Base-by-base conservation (phyloP, 495 filamentous ascomycete species). In the Hypoxylon fragiforme region DNA sequence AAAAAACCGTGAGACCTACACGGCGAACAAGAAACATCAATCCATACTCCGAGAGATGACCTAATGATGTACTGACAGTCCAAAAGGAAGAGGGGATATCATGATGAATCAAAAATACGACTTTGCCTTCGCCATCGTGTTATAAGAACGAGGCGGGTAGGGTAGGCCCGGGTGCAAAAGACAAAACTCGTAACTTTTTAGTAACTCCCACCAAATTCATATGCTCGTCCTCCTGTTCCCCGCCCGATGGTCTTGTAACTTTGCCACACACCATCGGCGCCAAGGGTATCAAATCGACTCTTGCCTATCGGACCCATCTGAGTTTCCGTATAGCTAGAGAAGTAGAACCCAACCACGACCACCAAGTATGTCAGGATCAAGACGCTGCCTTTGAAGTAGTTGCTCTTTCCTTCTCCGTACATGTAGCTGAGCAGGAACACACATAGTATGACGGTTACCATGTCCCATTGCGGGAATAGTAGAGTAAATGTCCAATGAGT, bases 381-480 rank as follows among this genome's bases (percentile, higher is more conserved):
- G 61, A 97, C 95, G 52, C 90, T 95, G 39, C 94, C 94, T 71
- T 85, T 91, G 81, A 91, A 91, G 72, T 91, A 91, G 68, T 91
- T 91, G 73, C 88, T 90, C 80, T 99, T 99, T 40, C 94, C 94
- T 72, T 99, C 94, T 51, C 95, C 92, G 54, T 97, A 95, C 78
- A 99, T 92, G 72, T 97, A 96, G 46, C 90, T 95, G 31, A 99
- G 81, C 30, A 99, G 75, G 77, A 99, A 97, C 24, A 99, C 92
- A 66, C 95, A 97, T 40, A 99, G 80, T 46, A 97, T 97, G 32
- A 97, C 92, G 20, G 91, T 95, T 30, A 97, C 85, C 88, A 99
- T 91, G 66, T 99, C 94, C 94, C 94, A 99, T 68, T 97, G 94
- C 6, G 94, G 95, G 73, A 99, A 99, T 16, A 99, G 90, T 3